Evolutionary conservation across 305 asterid genomes (phyloP), one percentile per base, ranked within the genome.

Genomic region (Petunia hybrid): DNA sequence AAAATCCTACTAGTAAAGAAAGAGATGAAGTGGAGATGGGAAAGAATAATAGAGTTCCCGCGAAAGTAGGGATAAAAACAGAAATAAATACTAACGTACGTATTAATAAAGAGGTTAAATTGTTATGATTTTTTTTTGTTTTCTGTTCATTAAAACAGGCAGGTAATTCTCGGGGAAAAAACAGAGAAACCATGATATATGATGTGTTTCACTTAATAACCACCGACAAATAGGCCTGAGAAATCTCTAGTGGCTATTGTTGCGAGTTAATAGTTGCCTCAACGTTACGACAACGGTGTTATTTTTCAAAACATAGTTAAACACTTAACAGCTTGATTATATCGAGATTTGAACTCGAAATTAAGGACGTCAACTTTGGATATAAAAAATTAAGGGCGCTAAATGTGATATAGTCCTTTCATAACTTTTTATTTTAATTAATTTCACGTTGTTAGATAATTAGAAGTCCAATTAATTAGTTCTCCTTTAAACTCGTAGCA

Each of bases 171-270:
- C 82, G 91, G 95, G 87, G 86, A 87, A 70, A 70, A 46, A 40
- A 87, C 89, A 86, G 91, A 80, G 74, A 82, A 83, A 45, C 8
- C n/a, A 38, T 70, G 60, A 70, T 57, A 57, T 66, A 40, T 13
- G 22, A 12, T 84, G 87, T 79, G 31, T 22, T 22, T 90, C 89
- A 86, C 90, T 85, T 48, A 82, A 46, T 78, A 80, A 39, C 86
- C 78, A 83, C 95, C 95, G 91, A 87, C 93, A 76, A 46, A 83
- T 13, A 41, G 78, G 82, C 85, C 80, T 74, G 73, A 75, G 76
- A 83, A 79, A 82, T 40, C 89, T 80, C 86, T 5, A 89, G 92
- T 89, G 87, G 92, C 87, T 87, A 82, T 87, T 87, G 82, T 88
- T 86, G 83, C 85, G 85, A 90, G 88, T 87, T 48, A 57, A 69